Evolutionary conservation across 495 filamentous ascomycete species (phyloP), one percentile per base, ranked within the genome.

Genomic region (Collariella sp.): DNA sequence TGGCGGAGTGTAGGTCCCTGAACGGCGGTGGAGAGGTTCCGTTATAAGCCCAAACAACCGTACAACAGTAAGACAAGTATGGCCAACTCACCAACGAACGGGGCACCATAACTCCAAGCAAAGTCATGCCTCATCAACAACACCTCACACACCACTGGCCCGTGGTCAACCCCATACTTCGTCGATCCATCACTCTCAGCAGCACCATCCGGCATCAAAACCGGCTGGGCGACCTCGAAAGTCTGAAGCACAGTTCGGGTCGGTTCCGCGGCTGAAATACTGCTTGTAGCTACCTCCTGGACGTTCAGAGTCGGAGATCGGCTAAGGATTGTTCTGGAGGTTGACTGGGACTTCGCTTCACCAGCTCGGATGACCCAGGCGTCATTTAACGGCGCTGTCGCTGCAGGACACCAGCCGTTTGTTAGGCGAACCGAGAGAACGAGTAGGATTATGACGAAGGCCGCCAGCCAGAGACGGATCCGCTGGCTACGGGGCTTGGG

Each of bases 121-220:
- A 94, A 95, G 2, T 75, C 74, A 69, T 90, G 78, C 6, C 81
- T 66, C 79, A 94, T 89, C 36, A 95, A 67, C 29, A 80, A 44
- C 3, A 79, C 55, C 22, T 73, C 69, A 60, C 85, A 88, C 55
- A 61, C 61, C 34, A 60, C 55, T 31, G 62, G 47, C 40, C 58
- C 64, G 24, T 57, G 55, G 49, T 59, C 44, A 16, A 52, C 39
- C 19, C 38, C 42, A 11, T 54, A 15, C 23, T 50, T 59, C 20
- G 67, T 61, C 2, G 56, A 56, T 7, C 65, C 69, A 50, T 72
- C 62, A 50, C 66, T 67, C 57, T 70, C 62, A 46, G 67, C 62
- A 13, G 75, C 60, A 40, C 76, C 72, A 47, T 71, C 59, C 0
- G 72, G 70, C 24, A 66, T 74, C 41, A 78, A 60, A 3, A 88